A percentile compares a stretch with the other conserved stretches of the same genome.
Conservation (phyloP, 805 yeast genomes). For the Pichia membranifaciens region DNA sequence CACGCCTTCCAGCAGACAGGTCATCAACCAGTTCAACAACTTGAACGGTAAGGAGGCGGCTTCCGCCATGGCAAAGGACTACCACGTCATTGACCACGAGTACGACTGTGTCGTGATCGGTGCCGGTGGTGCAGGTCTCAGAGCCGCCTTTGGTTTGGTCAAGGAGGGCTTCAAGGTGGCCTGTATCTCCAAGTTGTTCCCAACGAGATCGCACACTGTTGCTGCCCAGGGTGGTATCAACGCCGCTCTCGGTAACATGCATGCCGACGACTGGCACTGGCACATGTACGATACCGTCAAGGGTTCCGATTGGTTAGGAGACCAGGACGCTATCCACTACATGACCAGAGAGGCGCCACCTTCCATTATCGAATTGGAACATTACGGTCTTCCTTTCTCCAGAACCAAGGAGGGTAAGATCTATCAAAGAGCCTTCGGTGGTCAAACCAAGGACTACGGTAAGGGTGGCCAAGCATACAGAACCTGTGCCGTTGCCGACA, state of each 20-base stretch:
- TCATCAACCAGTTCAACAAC: slow-evolving; percentile 35
- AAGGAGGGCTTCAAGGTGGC: slow-evolving; percentile 97
- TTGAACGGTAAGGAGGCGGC: slow-evolving; percentile 48
- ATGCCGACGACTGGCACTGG: slow-evolving; percentile 98
- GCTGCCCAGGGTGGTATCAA: slow-evolving; percentile 99
- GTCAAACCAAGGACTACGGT: slow-evolving; percentile 92
- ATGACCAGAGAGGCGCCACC: slow-evolving; percentile 98
- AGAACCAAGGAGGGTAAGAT: slow-evolving; percentile 95
- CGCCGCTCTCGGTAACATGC: slow-evolving; percentile 98
- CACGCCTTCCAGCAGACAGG: slow-evolving; percentile 24
- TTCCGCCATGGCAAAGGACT: slow-evolving; percentile 55
- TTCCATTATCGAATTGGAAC: slow-evolving; percentile 93
- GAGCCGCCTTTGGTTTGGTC: slow-evolving; percentile 98
- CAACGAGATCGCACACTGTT: slow-evolving; percentile 97
- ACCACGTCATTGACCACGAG: slow-evolving; percentile 93
- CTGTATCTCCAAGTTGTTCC: slow-evolving; percentile 93
- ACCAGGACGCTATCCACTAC: slow-evolving; percentile 98
- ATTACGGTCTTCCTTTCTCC: slow-evolving; percentile 97
- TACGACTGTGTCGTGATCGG: slow-evolving; percentile 97
- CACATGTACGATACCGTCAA: slow-evolving; percentile 99
- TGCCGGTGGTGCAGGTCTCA: slow-evolving; percentile 98
- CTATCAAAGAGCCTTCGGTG: slow-evolving; percentile 98
- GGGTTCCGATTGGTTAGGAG: slow-evolving; percentile 99
- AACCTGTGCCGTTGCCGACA: slow-evolving; percentile 98
- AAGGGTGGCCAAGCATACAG: slow-evolving; percentile 99